These are phyloP conservation scores for Mortierella sp. DNA, from an alignment of 371 early-diverging fungal genomes.

Conservation along the genomic window DNA sequence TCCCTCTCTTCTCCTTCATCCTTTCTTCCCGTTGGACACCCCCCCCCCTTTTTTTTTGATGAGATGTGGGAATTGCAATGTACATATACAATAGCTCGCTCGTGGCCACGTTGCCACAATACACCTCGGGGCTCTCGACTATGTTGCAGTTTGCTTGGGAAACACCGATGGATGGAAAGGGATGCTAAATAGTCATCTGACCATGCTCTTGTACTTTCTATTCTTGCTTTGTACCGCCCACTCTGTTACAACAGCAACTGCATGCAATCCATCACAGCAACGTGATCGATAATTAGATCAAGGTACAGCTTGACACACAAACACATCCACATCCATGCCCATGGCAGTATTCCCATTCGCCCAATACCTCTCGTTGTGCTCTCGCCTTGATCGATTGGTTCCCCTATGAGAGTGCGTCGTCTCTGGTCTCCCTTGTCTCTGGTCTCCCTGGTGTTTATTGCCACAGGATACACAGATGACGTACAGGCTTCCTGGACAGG, in stretches of 20 bases:
- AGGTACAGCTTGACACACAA: background rate
- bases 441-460: background rate
- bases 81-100: background rate
- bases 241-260: background rate
- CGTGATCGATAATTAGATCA: background rate
- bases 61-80: background rate
- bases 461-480: background rate
- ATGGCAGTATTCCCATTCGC: slow-evolving; percentile 8
- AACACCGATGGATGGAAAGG: background rate
- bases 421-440: background rate
- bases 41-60: too few species aligned
- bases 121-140: background rate
- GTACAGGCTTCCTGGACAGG: too few species aligned
- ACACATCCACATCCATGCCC: background rate
- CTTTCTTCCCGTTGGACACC: background rate
- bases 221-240: background rate
- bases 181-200: background rate
- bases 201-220: background rate
- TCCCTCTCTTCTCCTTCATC: background rate
- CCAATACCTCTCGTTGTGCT: background rate
- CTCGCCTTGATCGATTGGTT: background rate
- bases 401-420: background rate
- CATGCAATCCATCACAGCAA: background rate
- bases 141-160: background rate
- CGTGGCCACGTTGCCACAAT: background rate